Evolutionary conservation across 306 rosid genomes (phyloP), one percentile per base, ranked within the genome.

Genomic region (Rosa lucieae): DNA sequence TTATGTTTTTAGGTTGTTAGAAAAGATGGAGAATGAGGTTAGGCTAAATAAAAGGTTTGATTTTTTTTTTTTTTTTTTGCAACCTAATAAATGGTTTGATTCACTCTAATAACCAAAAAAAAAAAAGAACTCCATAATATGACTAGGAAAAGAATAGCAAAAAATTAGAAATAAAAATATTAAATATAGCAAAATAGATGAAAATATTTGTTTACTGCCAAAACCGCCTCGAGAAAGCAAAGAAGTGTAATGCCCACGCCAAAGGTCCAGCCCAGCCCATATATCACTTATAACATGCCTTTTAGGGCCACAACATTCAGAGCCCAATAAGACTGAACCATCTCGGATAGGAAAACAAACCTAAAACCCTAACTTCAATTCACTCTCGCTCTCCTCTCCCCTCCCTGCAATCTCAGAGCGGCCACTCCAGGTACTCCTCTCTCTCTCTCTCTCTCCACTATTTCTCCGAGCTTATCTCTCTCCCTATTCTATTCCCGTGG

Each of bases 381-480:
- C 67, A 14, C 49, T 37, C 67, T 23, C 21, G 2, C 77, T 55
- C 77, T 23, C 55, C 62, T 17, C 77, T 40, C 55, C 17, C 42
- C 77, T 40, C 55, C 17, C 53, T 74, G 78, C 55, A 35, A 58
- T 58, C 65, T 26, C 51, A n/a, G 47, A 40, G 78, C 69, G 69
- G 78, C 78, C 69, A 58, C 69, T 59, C 21, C 78, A 14, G 78
- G 78, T 74, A 74, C 40, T 35, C 17, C 37, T 59, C 66, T 21
- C 35, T 21, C 66, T 55, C 18, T 49, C n/a, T 70, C 44, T 42
- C 11, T 53, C 32, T 1, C 49, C 11, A 9, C 37, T 59, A 35
- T 23, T 2, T 73, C 49, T 23, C 17, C 8, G n/a, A 35, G 18
- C 23, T 52, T 35, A 20, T 15, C 21, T 35, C 48, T 0, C 26